Conservation (phyloP, 768 basidiomycete genomes). For the Trametes sanguinea region DNA sequence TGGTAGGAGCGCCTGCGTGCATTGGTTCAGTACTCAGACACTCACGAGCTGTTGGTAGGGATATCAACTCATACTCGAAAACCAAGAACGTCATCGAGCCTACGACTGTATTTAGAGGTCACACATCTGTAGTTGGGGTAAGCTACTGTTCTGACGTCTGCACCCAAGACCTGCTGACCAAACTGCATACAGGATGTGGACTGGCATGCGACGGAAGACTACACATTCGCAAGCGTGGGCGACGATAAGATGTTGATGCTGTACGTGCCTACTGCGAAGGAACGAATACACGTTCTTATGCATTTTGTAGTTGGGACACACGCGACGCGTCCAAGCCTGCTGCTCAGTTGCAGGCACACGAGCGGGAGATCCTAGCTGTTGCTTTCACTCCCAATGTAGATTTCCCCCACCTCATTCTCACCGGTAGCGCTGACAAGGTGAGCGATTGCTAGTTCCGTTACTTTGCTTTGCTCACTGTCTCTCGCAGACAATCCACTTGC, state of each 20-base stretch:
- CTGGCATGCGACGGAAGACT: slow-evolving; percentile 85
- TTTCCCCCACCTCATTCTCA: slow-evolving; percentile 66
- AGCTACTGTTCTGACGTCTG: slow-evolving; percentile 32
- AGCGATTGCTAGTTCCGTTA: slow-evolving; percentile 15
- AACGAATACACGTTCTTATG: too few species aligned
- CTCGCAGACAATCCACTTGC: slow-evolving; percentile 77
- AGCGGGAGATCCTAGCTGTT: slow-evolving; percentile 87
- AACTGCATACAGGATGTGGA: slow-evolving; percentile 77
- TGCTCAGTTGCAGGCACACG: slow-evolving; percentile 80
- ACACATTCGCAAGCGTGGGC: slow-evolving; percentile 90
- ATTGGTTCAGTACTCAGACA: not conserved
- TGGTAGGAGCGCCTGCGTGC: slow-evolving; percentile 56
- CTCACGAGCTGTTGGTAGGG: slow-evolving; percentile 53
- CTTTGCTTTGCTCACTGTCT: not conserved
- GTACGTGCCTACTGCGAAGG: slow-evolving; percentile 47
- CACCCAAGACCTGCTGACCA: slow-evolving; percentile 3
- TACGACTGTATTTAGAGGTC: slow-evolving; percentile 79
- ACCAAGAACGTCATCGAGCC: slow-evolving; percentile 81
- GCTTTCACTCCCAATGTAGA: slow-evolving; percentile 85
- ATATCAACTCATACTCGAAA: slow-evolving; percentile 86
- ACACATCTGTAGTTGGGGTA: slow-evolving; percentile 91
- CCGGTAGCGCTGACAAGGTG: slow-evolving; percentile 94
- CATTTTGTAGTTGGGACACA: slow-evolving; percentile 81
- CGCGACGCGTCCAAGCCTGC: slow-evolving; percentile 69
- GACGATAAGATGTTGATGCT: slow-evolving; percentile 94